Evolutionary conservation across 257 asterid genomes (phyloP), one percentile per base, ranked within the genome.

Genomic region (Primulina huaijiensis): DNA sequence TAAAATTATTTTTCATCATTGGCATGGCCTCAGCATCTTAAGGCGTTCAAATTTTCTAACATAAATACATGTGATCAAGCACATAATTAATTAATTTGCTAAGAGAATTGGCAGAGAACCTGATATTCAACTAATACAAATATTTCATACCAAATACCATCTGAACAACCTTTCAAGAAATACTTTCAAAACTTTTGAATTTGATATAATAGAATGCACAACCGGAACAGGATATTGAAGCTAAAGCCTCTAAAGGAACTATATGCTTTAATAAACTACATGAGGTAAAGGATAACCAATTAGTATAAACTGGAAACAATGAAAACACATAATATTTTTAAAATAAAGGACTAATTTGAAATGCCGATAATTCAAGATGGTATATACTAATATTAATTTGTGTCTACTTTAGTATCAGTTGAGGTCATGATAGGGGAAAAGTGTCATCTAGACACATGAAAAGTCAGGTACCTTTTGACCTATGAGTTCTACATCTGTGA

Each of bases 401-500:
- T 64, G 56, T 25, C 34, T 9, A 52, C n/a, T 37, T 9, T 56
- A 64, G 57, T 31, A 3, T 40, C 6, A 43, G 52, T 38, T 65
- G 58, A 65, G 59, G 55, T 20, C 1, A 38, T n/a, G 17, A n/a
- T 20, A 8, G 38, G 7, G 59, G 38, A 21, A 21, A 38, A 65
- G 50, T 9, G 50, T 40, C 50, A 40, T 35, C 40, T 8, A 38
- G 16, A 20, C 11, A 27, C 6, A 38, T 16, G 21, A 35, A 4
- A 43, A 53, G 29, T 67, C 68, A 68, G 67, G 43, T 65, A 89
- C 97, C 98, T 86, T 80, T 83, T 35, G 76, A 30, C 25, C 78
- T 79, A 27, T 73, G 80, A 72, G 10, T 38, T 74, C 79, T 79
- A 2, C 83, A 34, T 67, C 85, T 78, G 20, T 79, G 85, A 43